Evolutionary conservation across 2,329 filamentous ascomycete genomes (phyloP), one percentile per base, ranked within the genome.

Genomic region (Fusarium euwallaceae): DNA sequence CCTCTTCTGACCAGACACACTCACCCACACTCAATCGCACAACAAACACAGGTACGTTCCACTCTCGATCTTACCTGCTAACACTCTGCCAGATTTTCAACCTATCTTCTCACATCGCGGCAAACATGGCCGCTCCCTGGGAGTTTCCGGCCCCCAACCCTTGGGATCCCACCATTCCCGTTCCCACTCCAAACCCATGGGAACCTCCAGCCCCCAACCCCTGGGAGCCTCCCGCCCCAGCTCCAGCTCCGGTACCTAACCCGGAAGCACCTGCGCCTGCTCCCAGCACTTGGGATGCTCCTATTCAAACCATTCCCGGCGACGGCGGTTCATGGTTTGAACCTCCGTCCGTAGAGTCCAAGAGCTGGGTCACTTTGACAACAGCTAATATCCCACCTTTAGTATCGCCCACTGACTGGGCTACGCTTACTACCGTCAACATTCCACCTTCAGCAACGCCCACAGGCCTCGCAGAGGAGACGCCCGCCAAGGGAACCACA

Each of bases 31-130:
- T 55, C 48, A 14, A 55, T 32, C 48, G 29, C 17, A 7, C 48
- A 32, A 17, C 48, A 53, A 53, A 53, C 48, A 55, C 48, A 55
- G 48, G 48, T 55, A 55, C 48, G 48, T 55, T 55, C 48, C 27
- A 29, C 27, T 55, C 27, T 55, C 27, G 48, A 32, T 12, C 48
- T 55, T 55, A n/a, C 48, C 17, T 55, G 48, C 48, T 55, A 32
- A 55, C 48, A 12, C 48, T 53, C 10, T 16, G 7, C 14, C 41
- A 43, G 41, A 12, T 20, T 6, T 24, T 24, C 20, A 45, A 2
- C 11, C 39, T 11, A 43, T 43, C 41, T 43, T 43, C 20, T 45
- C n/a, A 45, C 20, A 45, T 4, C 8, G 8, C 0, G 8, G 20
- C 3, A 45, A 45, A 8, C 11, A 45, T 45, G 41, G 41, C 41